Percentiles rank a stretch among this genome's conserved stretches.
These are phyloP conservation scores for Penicillium aurantiogriseum DNA, from an alignment of 2,329 filamentous ascomycete species.

Conservation along the genomic window DNA sequence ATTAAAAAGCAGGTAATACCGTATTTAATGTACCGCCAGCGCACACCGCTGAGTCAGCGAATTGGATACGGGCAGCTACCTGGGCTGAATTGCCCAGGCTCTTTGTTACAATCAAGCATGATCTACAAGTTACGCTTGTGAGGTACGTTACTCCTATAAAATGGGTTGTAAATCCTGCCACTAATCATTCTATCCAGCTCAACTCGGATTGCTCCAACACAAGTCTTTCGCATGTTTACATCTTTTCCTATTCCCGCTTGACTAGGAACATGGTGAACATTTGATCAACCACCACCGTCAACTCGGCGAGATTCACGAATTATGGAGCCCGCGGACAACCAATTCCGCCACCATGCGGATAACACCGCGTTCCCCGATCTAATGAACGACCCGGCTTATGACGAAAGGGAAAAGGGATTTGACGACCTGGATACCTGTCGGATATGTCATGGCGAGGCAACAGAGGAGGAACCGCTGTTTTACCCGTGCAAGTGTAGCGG, in stretches of 20 bases:
- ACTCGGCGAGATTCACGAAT: conserved; percentile 15
- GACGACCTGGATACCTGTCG: conserved; percentile 81
- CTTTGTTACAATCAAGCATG: conserved; percentile 2
- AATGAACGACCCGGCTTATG: conserved; percentile 58
- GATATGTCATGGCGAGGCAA: conserved; percentile 90
- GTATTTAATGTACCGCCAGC: conserved; percentile 1
- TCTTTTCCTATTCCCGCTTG: neutral
- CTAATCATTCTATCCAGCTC: neutral
- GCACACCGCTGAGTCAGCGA: conserved; percentile 13
- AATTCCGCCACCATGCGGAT: conserved; percentile 21
- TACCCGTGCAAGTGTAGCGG: conserved; percentile 98
- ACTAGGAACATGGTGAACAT: conserved; percentile 25
- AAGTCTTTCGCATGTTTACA: conserved; percentile 4
- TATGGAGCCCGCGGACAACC: conserved; percentile 31
- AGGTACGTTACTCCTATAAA: neutral
- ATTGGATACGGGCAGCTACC: neutral
- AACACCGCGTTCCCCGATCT: conserved; percentile 45
- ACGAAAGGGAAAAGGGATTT: conserved; percentile 37
- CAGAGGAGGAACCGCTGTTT: conserved; percentile 80
- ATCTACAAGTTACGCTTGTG: neutral
- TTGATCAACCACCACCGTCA: conserved; percentile 21
- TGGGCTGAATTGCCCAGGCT: conserved; percentile 2
- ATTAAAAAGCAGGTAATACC: neutral
- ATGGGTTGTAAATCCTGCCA: neutral
- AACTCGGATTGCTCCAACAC: neutral